Percentiles rank a stretch among this genome's conserved stretches.
Evolutionary conservation across 768 basidiomycete species (phyloP).

Genomic region (Leccinellum albellum): DNA sequence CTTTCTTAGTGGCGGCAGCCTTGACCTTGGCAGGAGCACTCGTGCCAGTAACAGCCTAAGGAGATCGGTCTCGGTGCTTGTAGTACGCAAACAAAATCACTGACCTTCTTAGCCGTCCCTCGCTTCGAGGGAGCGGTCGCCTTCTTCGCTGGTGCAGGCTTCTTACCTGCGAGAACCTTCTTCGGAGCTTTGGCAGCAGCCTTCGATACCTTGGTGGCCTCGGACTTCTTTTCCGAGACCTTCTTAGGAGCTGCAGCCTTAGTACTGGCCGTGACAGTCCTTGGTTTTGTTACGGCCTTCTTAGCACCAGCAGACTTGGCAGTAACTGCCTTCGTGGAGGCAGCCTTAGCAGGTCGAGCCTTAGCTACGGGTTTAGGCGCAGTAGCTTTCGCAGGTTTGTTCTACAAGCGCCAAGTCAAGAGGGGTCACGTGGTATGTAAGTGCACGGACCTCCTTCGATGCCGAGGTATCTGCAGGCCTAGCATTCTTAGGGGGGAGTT

Average conservation of each 20-base stretch:
- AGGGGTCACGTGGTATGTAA: conserved; percentile 19
- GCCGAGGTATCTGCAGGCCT: conserved; percentile 47
- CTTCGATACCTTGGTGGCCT: conserved; percentile 35
- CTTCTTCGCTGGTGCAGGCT: conserved; percentile 38
- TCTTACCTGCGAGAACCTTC: conserved; percentile 33
- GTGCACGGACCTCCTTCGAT: conserved; percentile 54
- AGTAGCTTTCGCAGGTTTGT: conserved; percentile 32
- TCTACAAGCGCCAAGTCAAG: conserved; percentile 16
- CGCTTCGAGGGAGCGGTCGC: conserved; percentile 41
- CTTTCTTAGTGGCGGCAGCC: conserved; percentile 34
- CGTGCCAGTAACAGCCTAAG: conserved; percentile 51
- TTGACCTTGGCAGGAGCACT: conserved; percentile 36
- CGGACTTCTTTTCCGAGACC: conserved; percentile 30
- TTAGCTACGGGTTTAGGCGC: conserved; percentile 25
- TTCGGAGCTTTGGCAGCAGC: conserved; percentile 25
- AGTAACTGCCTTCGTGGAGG: conserved; percentile 21
- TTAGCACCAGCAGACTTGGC: conserved; percentile 23
- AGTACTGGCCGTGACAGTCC: conserved; percentile 25
- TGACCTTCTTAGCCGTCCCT: conserved; percentile 62
- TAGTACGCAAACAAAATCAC: not conserved
- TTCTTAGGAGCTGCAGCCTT: conserved; percentile 42
- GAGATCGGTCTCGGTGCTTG: conserved; percentile 2
- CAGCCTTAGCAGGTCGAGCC: conserved; percentile 27
- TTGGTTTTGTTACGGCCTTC: conserved; percentile 35
- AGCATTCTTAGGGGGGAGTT: conserved; percentile 60